Percentiles rank a stretch among this genome's conserved stretches.
Conservation (phyloP, 495 filamentous ascomycete species). For the Pseudomonodictys pantanalensis region DNA sequence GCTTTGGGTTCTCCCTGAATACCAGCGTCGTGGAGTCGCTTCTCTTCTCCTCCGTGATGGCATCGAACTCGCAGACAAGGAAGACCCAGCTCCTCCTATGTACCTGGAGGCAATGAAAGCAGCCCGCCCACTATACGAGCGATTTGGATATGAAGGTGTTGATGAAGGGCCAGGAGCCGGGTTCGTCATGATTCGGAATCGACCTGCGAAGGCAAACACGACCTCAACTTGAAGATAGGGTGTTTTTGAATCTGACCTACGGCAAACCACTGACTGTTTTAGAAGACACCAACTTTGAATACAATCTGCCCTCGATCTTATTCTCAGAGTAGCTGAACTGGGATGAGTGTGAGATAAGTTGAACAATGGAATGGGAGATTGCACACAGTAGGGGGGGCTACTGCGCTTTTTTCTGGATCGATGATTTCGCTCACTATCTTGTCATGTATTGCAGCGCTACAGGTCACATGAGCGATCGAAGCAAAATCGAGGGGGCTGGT, state of each 20-base stretch:
- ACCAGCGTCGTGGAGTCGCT: slow-evolving; percentile 16
- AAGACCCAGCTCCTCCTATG: slow-evolving; percentile 11
- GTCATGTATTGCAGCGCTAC: too few species aligned
- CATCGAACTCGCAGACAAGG: slow-evolving; percentile 10
- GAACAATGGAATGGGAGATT: too few species aligned
- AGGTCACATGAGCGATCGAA: too few species aligned
- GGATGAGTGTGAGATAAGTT: too few species aligned
- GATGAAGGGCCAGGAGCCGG: slow-evolving; percentile 9
- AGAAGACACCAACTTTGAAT: too few species aligned
- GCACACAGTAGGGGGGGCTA: too few species aligned
- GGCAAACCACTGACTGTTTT: not conserved
- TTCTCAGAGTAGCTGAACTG: too few species aligned
- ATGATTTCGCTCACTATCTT: too few species aligned
- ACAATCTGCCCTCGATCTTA: too few species aligned
- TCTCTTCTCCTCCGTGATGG: slow-evolving; percentile 13
- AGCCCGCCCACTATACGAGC: slow-evolving; percentile 18
- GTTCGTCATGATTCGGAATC: slow-evolving; percentile 22
- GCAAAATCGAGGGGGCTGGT: too few species aligned
- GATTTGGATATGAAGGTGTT: slow-evolving; percentile 25
- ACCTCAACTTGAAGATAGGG: not conserved
- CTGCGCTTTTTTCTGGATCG: too few species aligned
- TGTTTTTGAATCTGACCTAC: not conserved
- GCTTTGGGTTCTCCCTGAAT: slow-evolving; percentile 19
- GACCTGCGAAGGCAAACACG: not conserved
- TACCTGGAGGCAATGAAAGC: slow-evolving; percentile 21